Evolutionary conservation across 208 protist species (phyloP).

Genomic region (Leptomonas seymouri): DNA sequence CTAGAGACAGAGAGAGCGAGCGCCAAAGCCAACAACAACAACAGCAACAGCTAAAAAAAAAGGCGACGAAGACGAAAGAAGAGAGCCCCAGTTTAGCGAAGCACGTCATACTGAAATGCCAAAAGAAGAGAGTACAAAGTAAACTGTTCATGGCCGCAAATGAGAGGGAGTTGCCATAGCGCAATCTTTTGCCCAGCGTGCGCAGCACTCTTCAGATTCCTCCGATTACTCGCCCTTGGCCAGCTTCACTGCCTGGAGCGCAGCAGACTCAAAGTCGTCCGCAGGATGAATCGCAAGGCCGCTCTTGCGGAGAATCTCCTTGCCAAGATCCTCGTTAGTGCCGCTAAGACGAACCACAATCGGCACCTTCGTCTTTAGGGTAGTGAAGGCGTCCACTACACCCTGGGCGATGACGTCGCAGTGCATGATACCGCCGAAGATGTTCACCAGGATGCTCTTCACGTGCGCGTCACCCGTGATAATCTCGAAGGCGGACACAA

Average conservation of each 20-base stretch:
- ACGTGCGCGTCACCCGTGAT: constrained; percentile 95
- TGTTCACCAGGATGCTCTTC: constrained; percentile 98
- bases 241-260: constrained; percentile 75
- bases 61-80: too few species aligned
- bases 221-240: constrained; percentile 22
- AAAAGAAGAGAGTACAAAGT: constrained; percentile 6
- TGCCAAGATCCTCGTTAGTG: constrained; percentile 96
- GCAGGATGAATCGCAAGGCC: constrained; percentile 83
- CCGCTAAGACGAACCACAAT: constrained; percentile 95
- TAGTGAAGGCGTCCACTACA: constrained; percentile 92
- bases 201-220: too few species aligned
- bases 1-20: not conserved
- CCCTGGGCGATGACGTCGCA: constrained; percentile 99
- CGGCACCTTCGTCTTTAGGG: constrained; percentile 92
- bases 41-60: constrained; percentile 8
- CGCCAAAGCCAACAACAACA: constrained; percentile 6
- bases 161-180: not conserved
- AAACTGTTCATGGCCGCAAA: not conserved
- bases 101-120: not conserved
- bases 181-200: not conserved
- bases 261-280: constrained; percentile 85
- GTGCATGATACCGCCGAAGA: constrained; percentile 99
- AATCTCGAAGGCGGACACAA: constrained; percentile 98
- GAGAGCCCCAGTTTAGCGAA: too few species aligned
- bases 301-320: constrained; percentile 93